A percentile compares a stretch with the other conserved stretches of the same genome.
phyloP scores from a whole-genome alignment of 768 basidiomycete species.

The Boletus bicolor region DNA sequence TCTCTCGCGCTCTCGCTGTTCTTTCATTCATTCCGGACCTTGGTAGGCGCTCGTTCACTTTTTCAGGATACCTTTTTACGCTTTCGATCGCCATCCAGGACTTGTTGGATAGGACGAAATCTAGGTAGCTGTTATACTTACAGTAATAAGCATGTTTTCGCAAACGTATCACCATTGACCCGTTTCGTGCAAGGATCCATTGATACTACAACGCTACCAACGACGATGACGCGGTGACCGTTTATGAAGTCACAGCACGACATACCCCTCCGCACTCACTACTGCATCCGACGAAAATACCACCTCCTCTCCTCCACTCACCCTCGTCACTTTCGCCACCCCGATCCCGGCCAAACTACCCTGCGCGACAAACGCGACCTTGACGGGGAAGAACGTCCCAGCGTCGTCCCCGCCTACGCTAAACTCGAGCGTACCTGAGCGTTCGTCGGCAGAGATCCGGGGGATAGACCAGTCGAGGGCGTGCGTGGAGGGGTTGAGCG shows the following conservation, averaged over 20 bases:
- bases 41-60: neutral
- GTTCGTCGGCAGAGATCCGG: constrained; percentile 55
- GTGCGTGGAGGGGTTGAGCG: constrained; percentile 74
- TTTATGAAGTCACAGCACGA: constrained; percentile 40
- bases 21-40: neutral
- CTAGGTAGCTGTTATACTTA: neutral
- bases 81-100: neutral
- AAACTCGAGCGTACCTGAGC: constrained; percentile 89
- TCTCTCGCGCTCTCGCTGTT: neutral
- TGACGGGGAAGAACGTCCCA: constrained; percentile 89
- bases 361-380: constrained; percentile 73
- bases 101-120: neutral
- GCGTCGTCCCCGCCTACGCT: constrained; percentile 80
- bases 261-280: constrained; percentile 54
- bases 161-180: neutral
- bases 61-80: neutral
- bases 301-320: constrained; percentile 47
- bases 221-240: neutral
- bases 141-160: neutral
- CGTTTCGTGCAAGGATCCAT: neutral
- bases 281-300: constrained; percentile 55
- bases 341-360: constrained; percentile 79
- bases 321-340: constrained; percentile 55
- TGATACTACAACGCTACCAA: neutral
- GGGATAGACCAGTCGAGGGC: constrained; percentile 85